These are phyloP conservation scores for Paecilomyces niveus DNA, from an alignment of 2,329 filamentous ascomycete species.

Conservation along the genomic window DNA sequence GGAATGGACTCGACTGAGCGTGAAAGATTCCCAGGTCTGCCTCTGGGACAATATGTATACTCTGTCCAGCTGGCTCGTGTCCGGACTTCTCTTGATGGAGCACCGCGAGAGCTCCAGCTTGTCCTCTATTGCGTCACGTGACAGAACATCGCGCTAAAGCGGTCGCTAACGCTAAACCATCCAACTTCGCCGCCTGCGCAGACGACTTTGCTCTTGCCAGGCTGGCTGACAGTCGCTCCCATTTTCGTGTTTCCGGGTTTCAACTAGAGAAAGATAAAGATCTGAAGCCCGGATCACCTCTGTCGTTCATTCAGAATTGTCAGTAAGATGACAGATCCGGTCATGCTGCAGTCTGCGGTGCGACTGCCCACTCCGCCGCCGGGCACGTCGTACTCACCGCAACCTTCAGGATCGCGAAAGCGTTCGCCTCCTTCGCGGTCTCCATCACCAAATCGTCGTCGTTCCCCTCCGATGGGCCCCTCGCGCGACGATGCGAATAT, in stretches of 20 bases:
- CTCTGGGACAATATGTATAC: background rate
- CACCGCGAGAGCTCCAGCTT: background rate
- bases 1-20: background rate
- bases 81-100: background rate
- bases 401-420: constrained; percentile 47
- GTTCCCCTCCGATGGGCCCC: constrained; percentile 36
- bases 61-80: background rate
- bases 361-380: constrained; percentile 52
- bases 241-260: background rate
- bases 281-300: background rate
- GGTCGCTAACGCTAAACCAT: too few species aligned
- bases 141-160: background rate
- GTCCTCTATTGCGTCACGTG: background rate
- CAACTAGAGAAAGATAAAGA: background rate
- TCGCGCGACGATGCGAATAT: constrained; percentile 30
- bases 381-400: constrained; percentile 41
- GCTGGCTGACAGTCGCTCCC: background rate
- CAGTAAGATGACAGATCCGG: constrained; percentile 34
- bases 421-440: constrained; percentile 50
- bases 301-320: background rate
- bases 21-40: background rate
- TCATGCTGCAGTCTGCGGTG: constrained; percentile 49
- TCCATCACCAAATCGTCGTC: constrained; percentile 45
- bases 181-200: background rate
- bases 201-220: background rate